These are phyloP conservation scores for Erysimum pusillum DNA, from an alignment of 441 rosid genomes.

Conservation along the genomic window DNA sequence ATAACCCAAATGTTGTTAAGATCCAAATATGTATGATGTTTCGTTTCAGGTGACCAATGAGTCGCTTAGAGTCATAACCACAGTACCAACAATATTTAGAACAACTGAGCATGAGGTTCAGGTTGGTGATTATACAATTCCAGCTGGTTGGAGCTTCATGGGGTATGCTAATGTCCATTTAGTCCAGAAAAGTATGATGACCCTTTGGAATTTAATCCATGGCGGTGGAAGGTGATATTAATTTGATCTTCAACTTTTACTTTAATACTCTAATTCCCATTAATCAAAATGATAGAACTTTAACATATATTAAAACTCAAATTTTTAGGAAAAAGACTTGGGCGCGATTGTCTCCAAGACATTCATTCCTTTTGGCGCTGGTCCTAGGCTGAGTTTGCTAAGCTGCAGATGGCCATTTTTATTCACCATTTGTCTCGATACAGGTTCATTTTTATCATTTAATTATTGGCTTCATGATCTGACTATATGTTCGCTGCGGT, in stretches of 20 bases:
- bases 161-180: slow-evolving; percentile 28
- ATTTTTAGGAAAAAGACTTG: slow-evolving; percentile 25
- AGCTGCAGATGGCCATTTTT: slow-evolving; percentile 26
- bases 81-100: slow-evolving; percentile 12
- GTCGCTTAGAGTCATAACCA: slow-evolving; percentile 34
- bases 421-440: slow-evolving; percentile 31
- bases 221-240: slow-evolving; percentile 43
- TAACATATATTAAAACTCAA: not conserved
- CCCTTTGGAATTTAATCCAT: slow-evolving; percentile 40
- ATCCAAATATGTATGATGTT: not conserved
- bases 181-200: slow-evolving; percentile 30
- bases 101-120: slow-evolving; percentile 15
- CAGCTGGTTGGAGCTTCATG: slow-evolving; percentile 42
- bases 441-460: slow-evolving; percentile 7
- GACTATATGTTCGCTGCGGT: not conserved
- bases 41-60: slow-evolving; percentile 37
- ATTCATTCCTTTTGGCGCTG: slow-evolving; percentile 41
- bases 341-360: slow-evolving; percentile 17
- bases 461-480: no score
- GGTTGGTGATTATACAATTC: slow-evolving; percentile 34
- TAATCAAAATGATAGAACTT: not conserved
- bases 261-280: not conserved
- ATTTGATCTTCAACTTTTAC: no score
- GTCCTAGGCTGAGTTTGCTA: slow-evolving; percentile 41
- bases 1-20: no score